Percentiles rank a stretch among this genome's conserved stretches.
These are phyloP conservation scores for Helicocarpus griseus DNA, from an alignment of 2,329 filamentous ascomycete species.

Conservation along the genomic window DNA sequence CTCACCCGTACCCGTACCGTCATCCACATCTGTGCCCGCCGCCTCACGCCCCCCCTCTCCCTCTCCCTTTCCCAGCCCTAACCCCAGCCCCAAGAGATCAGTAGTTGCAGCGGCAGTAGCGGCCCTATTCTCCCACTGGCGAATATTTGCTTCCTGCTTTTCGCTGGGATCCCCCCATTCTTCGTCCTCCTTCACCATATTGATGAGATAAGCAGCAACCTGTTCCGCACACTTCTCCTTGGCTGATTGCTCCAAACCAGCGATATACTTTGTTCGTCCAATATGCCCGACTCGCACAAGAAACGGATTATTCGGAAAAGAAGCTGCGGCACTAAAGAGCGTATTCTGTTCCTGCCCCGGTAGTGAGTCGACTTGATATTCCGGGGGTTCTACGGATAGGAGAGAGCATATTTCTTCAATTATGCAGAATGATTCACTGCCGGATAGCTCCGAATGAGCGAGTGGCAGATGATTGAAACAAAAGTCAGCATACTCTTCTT, in stretches of 20 bases:
- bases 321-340: slow-evolving; percentile 14
- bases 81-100: not conserved
- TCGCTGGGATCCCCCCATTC: slow-evolving; percentile 6
- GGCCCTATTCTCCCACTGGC: not conserved
- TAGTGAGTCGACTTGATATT: slow-evolving; percentile 11
- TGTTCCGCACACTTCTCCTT: slow-evolving; percentile 18
- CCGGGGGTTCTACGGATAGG: slow-evolving; percentile 15
- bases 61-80: too few relatives aligned
- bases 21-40: too few relatives aligned
- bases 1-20: too few relatives aligned
- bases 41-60: too few relatives aligned
- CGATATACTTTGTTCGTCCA: slow-evolving; percentile 10
- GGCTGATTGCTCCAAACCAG: slow-evolving; percentile 7
- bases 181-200: slow-evolving; percentile 21
- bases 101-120: not conserved
- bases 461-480: not conserved
- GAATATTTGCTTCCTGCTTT: slow-evolving; percentile 3
- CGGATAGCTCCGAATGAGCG: not conserved
- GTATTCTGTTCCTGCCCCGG: slow-evolving; percentile 9
- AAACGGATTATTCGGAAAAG: slow-evolving; percentile 20
- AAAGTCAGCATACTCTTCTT: not conserved
- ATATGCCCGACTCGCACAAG: slow-evolving; percentile 22
- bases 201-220: slow-evolving; percentile 20
- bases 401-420: slow-evolving; percentile 17
- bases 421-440: not conserved